phyloP scores from a whole-genome alignment of 495 filamentous ascomycete species.

The Penicillium simplicissimum region DNA sequence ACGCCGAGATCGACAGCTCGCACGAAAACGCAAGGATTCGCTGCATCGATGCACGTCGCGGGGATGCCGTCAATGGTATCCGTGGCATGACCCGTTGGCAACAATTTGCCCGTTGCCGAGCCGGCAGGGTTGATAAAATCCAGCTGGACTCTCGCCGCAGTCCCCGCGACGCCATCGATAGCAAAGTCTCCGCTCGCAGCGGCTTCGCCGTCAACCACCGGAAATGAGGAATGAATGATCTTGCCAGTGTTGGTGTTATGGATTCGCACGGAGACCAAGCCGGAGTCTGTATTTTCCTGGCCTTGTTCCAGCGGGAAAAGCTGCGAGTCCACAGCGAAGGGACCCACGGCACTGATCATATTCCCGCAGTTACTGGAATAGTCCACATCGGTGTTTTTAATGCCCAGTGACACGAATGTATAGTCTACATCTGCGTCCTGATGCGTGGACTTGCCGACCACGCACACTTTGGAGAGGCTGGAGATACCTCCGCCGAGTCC shows the following conservation, averaged over 20 bases:
- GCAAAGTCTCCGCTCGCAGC: constrained; percentile 54
- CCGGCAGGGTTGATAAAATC: constrained; percentile 68
- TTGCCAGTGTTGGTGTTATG: constrained; percentile 58
- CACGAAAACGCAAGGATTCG: constrained; percentile 69
- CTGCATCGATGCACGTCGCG: constrained; percentile 63
- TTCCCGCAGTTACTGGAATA: constrained; percentile 74
- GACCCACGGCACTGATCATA: constrained; percentile 67
- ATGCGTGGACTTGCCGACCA: constrained; percentile 52
- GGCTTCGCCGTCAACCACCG: constrained; percentile 51
- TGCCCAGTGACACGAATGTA: constrained; percentile 69
- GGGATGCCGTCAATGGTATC: constrained; percentile 55
- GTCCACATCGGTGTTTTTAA: constrained; percentile 59
- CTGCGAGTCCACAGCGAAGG: constrained; percentile 57
- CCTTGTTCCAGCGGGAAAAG: neutral
- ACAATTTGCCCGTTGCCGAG: constrained; percentile 62
- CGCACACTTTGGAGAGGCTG: constrained; percentile 69
- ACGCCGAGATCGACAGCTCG: constrained; percentile 53
- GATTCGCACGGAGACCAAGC: constrained; percentile 31
- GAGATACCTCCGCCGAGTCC: constrained; percentile 72
- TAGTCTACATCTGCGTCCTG: constrained; percentile 66
- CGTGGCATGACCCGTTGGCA: constrained; percentile 62
- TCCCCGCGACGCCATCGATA: constrained; percentile 69
- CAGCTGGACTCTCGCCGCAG: constrained; percentile 55
- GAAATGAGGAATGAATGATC: constrained; percentile 47
- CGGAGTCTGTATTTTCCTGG: no score